Evolutionary conservation across 2,329 filamentous ascomycete genomes (phyloP).

Genomic region (Metarhizium humberi): DNA sequence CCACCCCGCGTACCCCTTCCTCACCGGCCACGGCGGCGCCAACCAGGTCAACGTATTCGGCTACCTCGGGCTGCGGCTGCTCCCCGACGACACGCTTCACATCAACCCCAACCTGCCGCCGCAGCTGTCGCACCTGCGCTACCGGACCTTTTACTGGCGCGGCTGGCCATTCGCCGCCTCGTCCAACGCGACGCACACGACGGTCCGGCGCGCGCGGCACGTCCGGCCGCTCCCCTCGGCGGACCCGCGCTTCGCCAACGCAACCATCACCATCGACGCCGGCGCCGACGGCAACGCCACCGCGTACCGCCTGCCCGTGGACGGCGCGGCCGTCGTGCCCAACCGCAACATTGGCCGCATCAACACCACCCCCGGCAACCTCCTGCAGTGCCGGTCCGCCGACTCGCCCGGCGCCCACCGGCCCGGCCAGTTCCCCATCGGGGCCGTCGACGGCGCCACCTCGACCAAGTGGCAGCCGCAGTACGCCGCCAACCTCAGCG

Average conservation of each 20-base stretch:
- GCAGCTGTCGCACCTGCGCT: conserved; percentile 43
- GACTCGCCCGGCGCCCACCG: conserved; percentile 35
- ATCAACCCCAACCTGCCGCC: conserved; percentile 51
- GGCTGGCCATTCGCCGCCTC: conserved; percentile 13
- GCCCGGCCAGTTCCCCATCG: conserved; percentile 56
- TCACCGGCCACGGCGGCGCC: conserved; percentile 63
- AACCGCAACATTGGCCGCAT: conserved; percentile 41
- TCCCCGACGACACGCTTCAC: conserved; percentile 44
- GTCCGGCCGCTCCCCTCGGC: conserved; percentile 35
- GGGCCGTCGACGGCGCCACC: conserved; percentile 10
- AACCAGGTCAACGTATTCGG: conserved; percentile 58
- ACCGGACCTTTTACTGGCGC: conserved; percentile 21
- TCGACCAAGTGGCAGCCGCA: conserved; percentile 14
- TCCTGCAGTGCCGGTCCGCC: conserved; percentile 54
- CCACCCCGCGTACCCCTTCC: conserved; percentile 56
- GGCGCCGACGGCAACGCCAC: conserved; percentile 30
- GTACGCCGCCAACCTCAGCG: conserved; percentile 8
- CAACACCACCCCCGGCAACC: conserved; percentile 46
- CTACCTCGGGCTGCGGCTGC: conserved; percentile 54
- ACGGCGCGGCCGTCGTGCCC: conserved; percentile 41
- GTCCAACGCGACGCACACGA: conserved; percentile 17
- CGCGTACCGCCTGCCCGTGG: conserved; percentile 34
- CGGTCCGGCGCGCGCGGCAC: conserved; percentile 13
- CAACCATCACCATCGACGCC: conserved; percentile 49
- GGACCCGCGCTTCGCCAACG: conserved; percentile 41